A percentile compares a stretch with the other conserved stretches of the same genome.
phyloP scores from a whole-genome alignment of 2,329 filamentous ascomycete species.

The Fusarium sp. region DNA sequence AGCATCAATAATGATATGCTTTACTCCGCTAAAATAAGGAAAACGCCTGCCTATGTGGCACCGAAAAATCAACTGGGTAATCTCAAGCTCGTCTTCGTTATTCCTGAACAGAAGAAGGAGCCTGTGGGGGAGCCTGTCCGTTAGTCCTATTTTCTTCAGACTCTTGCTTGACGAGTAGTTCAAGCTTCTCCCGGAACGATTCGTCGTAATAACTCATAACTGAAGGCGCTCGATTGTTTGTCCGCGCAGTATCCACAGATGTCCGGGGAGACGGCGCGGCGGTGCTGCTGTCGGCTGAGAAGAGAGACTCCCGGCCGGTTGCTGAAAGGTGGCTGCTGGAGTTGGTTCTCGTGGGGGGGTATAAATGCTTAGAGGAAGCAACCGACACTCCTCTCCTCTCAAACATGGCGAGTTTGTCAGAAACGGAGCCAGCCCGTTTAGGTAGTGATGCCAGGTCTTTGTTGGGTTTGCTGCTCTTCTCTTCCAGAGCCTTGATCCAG shows the following conservation, averaged over 20 bases:
- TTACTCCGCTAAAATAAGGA: conserved; percentile 8
- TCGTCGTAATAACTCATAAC: conserved; percentile 36
- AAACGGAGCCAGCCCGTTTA: conserved; percentile 28
- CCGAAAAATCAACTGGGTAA: neutral
- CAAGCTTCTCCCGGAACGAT: conserved; percentile 32
- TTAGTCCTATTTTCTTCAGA: neutral
- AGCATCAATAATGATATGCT: conserved; percentile 2
- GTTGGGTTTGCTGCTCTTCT: conserved; percentile 14
- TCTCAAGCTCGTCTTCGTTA: neutral
- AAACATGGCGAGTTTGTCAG: conserved; percentile 33
- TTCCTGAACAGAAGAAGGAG: neutral
- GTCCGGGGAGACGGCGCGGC: conserved; percentile 21
- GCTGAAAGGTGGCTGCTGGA: conserved; percentile 15
- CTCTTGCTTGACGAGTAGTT: conserved; percentile 29
- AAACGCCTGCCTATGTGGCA: conserved; percentile 8
- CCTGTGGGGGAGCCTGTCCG: neutral
- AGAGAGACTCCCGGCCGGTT: conserved; percentile 17
- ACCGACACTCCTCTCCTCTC: conserved; percentile 22
- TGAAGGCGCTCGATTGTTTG: conserved; percentile 8
- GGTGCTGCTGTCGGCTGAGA: conserved; percentile 16
- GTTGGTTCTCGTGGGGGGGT: conserved; percentile 8
- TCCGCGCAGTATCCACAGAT: conserved; percentile 23
- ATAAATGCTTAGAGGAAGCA: conserved; percentile 5
- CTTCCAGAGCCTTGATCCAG: conserved; percentile 30
- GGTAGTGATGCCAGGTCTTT: conserved; percentile 10